Evolutionary conservation across 225 moss, liverwort and hornwort species (phyloP).

Genomic region (Lunularia cruciata): DNA sequence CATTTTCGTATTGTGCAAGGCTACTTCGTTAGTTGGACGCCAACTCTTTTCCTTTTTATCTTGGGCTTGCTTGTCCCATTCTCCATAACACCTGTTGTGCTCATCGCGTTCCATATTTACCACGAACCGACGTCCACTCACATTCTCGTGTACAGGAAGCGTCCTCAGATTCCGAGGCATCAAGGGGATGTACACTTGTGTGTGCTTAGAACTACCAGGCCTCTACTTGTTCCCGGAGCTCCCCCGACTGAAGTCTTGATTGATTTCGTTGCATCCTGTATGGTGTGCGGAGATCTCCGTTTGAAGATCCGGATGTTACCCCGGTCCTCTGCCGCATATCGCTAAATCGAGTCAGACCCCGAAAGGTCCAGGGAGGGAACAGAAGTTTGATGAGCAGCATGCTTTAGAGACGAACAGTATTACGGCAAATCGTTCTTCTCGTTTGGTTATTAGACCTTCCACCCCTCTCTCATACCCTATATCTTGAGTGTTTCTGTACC

Average conservation of each 20-base stretch:
- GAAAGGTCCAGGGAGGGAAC: background rate
- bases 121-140: conserved; percentile 21
- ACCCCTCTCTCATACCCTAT: conserved; percentile 8
- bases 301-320: background rate
- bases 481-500: background rate
- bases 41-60: background rate
- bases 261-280: background rate
- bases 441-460: background rate
- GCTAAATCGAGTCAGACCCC: conserved; percentile 1
- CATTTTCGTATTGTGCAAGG: background rate
- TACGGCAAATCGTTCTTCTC: background rate
- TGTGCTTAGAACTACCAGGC: no score
- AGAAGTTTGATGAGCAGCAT: conserved; percentile 3
- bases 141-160: conserved; percentile 19
- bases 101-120: conserved; percentile 5
- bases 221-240: background rate
- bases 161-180: conserved; percentile 18
- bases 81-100: background rate
- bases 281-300: background rate
- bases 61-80: background rate
- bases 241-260: background rate
- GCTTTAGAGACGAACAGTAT: background rate
- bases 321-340: background rate
- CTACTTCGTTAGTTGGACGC: background rate
- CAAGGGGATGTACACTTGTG: conserved; percentile 7